Evolutionary conservation across 1,139 yeast genomes (phyloP).

Genomic region (Saccharomyces hybrid): DNA sequence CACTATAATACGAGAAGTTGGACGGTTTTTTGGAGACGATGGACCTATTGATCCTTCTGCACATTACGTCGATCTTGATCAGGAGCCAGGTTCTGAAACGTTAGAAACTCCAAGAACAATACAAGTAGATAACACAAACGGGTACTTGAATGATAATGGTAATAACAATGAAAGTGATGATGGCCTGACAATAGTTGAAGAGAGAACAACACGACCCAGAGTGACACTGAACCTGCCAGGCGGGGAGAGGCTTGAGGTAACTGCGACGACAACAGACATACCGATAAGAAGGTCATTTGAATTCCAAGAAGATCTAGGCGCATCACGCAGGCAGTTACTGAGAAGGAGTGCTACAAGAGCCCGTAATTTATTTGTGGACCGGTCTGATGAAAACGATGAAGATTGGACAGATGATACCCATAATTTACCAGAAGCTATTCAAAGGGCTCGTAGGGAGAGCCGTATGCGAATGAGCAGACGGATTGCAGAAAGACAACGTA

Average conservation of each 20-base stretch:
- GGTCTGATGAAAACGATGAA: conserved; percentile 6
- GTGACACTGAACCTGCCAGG: conserved; percentile 26
- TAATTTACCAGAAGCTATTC: conserved; percentile 10
- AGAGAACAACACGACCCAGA: conserved; percentile 19
- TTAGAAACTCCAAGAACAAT: background rate
- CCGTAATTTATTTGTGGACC: conserved; percentile 11
- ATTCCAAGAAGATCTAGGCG: conserved; percentile 14
- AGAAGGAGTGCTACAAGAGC: conserved; percentile 19
- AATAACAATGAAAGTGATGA: conserved; percentile 18
- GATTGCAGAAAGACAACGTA: conserved; percentile 1
- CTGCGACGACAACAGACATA: conserved; percentile 18
- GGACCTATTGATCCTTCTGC: conserved; percentile 17
- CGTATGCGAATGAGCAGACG: background rate
- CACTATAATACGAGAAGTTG: conserved; percentile 18
- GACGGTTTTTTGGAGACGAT: conserved; percentile 7
- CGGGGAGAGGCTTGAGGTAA: conserved; percentile 20
- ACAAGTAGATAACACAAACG: background rate
- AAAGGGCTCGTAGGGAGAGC: conserved; percentile 4
- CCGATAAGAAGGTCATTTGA: conserved; percentile 27
- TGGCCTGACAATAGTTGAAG: conserved; percentile 24
- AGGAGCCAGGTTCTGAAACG: conserved; percentile 8
- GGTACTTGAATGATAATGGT: background rate
- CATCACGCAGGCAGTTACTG: conserved; percentile 14
- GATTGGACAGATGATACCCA: conserved; percentile 4
- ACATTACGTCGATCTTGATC: conserved; percentile 23